Evolutionary conservation across 352 stramenopile genomes (phyloP), one percentile per base, ranked within the genome.

Genomic region (Phytophthora fragariae): DNA sequence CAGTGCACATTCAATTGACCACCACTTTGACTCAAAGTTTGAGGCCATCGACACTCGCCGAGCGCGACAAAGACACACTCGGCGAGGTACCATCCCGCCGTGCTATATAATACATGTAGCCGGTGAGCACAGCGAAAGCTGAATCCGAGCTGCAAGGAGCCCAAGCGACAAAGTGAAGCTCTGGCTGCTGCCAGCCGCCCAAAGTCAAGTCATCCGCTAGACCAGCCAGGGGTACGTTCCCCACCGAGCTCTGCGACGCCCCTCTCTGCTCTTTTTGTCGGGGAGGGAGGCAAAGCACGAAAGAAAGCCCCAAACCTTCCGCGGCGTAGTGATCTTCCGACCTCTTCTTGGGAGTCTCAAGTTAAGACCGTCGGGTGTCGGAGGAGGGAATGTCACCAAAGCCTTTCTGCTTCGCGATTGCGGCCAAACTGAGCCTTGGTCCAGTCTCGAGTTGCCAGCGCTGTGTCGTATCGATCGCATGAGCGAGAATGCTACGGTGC

Each of bases 251-350:
- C 58, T 62, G 58, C 44, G 57, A 57, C 46, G 27, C 33, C 41
- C 19, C n/a, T 53, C 47, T 53, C 47, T 47, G 39, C 52, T 57
- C 56, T 58, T 58, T 58, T 65, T 61, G 46, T 53, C 47, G 47
- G 47, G 37, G 39, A 47, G 21, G 47, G 12, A 62, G 19, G 46
- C 17, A 5, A 65, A 46, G 41, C 60, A 59, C 65, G 64, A 66
- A 73, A 60, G 55, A 73, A 76, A 76, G 24, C 54, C 59, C 47
- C 12, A 72, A 68, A 61, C 58, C 65, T 53, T 60, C 50, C 31
- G 60, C 62, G 46, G 47, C 61, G 29, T 46, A 57, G 61, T 57
- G 54, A 75, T 77, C 60, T 77, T 77, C 71, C 71, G 71, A 68
- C 71, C 71, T 69, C 65, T 70, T 56, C 27, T 53, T 57, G 29